Evolutionary conservation across 257 asterid genomes (phyloP).

Genomic region (Cruciata laevipes): DNA sequence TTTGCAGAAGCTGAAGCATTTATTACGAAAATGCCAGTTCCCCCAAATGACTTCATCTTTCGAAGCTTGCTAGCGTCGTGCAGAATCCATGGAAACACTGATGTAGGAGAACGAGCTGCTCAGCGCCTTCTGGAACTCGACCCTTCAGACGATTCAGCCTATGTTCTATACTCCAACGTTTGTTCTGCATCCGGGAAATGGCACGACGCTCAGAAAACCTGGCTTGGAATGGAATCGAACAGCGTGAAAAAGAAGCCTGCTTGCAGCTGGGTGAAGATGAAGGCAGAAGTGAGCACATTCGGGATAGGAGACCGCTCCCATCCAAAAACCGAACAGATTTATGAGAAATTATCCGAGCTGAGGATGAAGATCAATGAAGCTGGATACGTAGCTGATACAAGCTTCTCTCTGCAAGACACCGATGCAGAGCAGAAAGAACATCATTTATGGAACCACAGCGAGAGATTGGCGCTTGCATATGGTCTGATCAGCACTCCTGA

Average conservation of each 20-base stretch:
- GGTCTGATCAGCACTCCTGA: slow-evolving; percentile 47
- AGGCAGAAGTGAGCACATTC: slow-evolving; percentile 47
- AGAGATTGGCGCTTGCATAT: slow-evolving; percentile 79
- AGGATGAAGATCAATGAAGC: slow-evolving; percentile 52
- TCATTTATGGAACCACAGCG: slow-evolving; percentile 73
- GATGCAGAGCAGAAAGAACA: slow-evolving; percentile 87
- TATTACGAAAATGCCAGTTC: slow-evolving; percentile 59
- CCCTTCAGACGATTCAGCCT: slow-evolving; percentile 82
- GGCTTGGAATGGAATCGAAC: slow-evolving; percentile 57
- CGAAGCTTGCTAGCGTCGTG: slow-evolving; percentile 64
- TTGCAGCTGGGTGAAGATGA: slow-evolving; percentile 67
- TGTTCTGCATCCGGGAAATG: slow-evolving; percentile 71
- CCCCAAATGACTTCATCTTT: slow-evolving; percentile 73
- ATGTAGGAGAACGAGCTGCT: slow-evolving; percentile 59
- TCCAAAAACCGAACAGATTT: slow-evolving; percentile 36
- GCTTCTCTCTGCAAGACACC: slow-evolving; percentile 72
- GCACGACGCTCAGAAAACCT: slow-evolving; percentile 53
- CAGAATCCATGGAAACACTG: slow-evolving; percentile 58
- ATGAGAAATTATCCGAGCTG: slow-evolving; percentile 38
- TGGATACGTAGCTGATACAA: slow-evolving; percentile 67
- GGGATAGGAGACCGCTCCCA: slow-evolving; percentile 63
- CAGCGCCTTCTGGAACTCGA: slow-evolving; percentile 45
- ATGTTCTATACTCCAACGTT: slow-evolving; percentile 70
- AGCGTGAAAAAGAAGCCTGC: slow-evolving; percentile 66
- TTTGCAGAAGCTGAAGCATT: slow-evolving; percentile 65